phyloP scores from a whole-genome alignment of 163 green algal species.

The Chlamydomonas reinhardtii region DNA sequence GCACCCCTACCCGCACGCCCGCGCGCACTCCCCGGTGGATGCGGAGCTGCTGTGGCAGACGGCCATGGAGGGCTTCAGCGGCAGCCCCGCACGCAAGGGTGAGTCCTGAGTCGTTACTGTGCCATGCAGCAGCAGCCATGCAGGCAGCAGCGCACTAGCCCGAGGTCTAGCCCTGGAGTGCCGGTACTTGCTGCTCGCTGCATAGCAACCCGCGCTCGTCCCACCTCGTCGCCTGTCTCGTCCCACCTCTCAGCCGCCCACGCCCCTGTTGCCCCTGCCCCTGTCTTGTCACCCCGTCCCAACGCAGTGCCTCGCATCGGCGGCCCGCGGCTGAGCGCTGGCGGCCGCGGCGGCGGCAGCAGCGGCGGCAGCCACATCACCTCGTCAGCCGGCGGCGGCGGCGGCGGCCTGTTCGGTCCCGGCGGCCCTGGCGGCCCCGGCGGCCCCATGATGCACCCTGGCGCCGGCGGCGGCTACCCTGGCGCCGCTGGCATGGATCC shows the following conservation, averaged over 20 bases:
- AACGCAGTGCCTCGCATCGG: neutral
- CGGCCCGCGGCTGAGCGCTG: neutral
- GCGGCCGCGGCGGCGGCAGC: neutral
- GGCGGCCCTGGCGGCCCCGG: neutral
- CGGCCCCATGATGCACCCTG: neutral
- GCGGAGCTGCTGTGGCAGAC: constrained; percentile 40
- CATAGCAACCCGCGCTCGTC: too few relatives aligned
- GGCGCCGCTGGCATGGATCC: too few relatives aligned
- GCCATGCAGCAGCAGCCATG: neutral
- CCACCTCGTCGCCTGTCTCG: neutral
- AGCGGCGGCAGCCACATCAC: neutral
- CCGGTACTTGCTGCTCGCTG: too few relatives aligned
- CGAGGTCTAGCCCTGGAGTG: too few relatives aligned
- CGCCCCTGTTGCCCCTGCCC: neutral
- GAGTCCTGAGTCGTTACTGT: too few relatives aligned
- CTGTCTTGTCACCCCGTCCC: neutral
- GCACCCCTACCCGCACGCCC: neutral
- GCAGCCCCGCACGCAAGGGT: neutral
- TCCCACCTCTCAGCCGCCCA: too few relatives aligned
- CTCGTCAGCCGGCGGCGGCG: neutral
- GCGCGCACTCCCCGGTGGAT: neutral
- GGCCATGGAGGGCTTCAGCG: constrained; percentile 4
- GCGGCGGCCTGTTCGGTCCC: neutral
- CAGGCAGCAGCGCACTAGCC: too few relatives aligned
- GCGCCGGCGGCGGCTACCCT: too few relatives aligned